These are phyloP conservation scores for Candida vartiovaarae DNA, from an alignment of 805 yeast species.

Conservation along the genomic window DNA sequence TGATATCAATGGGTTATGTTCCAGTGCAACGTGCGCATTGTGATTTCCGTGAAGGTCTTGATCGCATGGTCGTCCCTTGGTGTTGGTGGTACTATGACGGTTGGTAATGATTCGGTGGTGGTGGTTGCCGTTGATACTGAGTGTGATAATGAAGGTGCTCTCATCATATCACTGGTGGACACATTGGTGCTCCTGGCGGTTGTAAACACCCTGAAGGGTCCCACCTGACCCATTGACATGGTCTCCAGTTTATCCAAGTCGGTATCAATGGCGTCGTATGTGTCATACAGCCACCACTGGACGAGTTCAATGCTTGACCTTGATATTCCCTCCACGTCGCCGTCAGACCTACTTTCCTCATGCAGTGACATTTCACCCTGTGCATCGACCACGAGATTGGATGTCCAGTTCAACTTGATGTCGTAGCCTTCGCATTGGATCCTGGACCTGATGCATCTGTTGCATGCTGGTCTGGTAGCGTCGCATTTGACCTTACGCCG, in stretches of 20 bases:
- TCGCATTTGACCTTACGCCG: constrained; percentile 81
- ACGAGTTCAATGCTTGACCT: constrained; percentile 58
- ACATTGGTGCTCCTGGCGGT: too few species aligned
- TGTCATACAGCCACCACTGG: constrained; percentile 23
- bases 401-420: constrained; percentile 69
- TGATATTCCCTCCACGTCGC: constrained; percentile 6
- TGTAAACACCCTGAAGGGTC: constrained; percentile 16
- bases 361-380: constrained; percentile 26
- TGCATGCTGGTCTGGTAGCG: constrained; percentile 58
- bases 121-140: not conserved
- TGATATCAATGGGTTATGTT: not conserved
- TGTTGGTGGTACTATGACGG: not conserved
- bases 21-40: not conserved
- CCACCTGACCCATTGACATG: constrained; percentile 1
- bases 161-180: not conserved
- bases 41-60: not conserved
- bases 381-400: constrained; percentile 38
- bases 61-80: not conserved
- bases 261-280: constrained; percentile 72
- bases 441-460: constrained; percentile 57
- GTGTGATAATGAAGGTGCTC: not conserved
- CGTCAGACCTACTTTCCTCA: constrained; percentile 3
- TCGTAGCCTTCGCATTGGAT: constrained; percentile 76
- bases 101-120: not conserved
- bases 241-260: constrained; percentile 43